Conservation (phyloP, 441 rosid species). For the Raphanus hybrid region DNA sequence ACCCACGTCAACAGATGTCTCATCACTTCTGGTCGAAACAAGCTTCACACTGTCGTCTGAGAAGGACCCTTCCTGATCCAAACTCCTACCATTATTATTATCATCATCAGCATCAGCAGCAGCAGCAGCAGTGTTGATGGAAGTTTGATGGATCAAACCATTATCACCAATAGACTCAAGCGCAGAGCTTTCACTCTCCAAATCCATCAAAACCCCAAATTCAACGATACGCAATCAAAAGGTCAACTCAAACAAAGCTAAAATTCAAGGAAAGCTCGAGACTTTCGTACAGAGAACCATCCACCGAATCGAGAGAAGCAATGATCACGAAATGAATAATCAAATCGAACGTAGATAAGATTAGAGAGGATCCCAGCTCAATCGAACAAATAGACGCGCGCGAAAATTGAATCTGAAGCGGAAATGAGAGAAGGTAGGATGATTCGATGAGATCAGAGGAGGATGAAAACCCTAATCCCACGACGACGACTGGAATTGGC, state of each 20-base stretch:
- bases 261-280: constrained; percentile 29
- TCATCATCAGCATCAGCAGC: constrained; percentile 14
- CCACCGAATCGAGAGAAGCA: constrained; percentile 14
- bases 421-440: background rate
- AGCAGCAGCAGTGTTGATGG: constrained; percentile 13
- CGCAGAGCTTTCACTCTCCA: constrained; percentile 57
- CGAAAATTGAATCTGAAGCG: background rate
- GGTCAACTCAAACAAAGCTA: constrained; percentile 34
- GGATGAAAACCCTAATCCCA: constrained; percentile 33
- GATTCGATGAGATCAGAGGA: constrained; percentile 3
- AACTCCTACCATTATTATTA: constrained; percentile 41
- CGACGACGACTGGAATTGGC: constrained; percentile 30
- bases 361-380: constrained; percentile 28
- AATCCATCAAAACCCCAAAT: constrained; percentile 38
- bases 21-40: background rate
- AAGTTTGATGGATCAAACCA: constrained; percentile 40
- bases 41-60: constrained; percentile 41
- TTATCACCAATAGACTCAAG: constrained; percentile 67
- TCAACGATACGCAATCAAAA: constrained; percentile 18
- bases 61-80: constrained; percentile 36
- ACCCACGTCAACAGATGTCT: constrained; percentile 20
- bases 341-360: background rate
- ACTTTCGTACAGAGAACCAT: constrained; percentile 9
- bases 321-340: background rate
- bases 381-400: background rate